Evolutionary conservation across 371 early-diverging fungal species (phyloP).

Genomic region (Lichtheimia ornata): DNA sequence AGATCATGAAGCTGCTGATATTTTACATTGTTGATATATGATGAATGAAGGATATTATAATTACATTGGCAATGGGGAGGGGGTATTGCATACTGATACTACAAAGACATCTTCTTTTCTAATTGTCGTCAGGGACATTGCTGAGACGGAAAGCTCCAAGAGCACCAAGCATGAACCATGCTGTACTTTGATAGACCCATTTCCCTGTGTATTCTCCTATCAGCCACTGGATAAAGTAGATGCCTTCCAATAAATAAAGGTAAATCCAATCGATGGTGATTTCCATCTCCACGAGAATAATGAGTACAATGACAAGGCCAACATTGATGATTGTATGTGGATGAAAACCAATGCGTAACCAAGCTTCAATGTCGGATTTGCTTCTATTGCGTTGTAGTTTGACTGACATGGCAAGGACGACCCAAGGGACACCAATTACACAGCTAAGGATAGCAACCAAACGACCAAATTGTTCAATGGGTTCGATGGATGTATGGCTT

Average conservation of each 20-base stretch:
- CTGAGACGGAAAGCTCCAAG: constrained; percentile 1
- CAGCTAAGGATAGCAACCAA: not conserved
- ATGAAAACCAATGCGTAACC: not conserved
- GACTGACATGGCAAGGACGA: not conserved
- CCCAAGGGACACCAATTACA: not conserved
- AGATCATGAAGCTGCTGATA: too few species aligned
- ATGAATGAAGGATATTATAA: too few species aligned
- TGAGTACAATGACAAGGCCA: not conserved
- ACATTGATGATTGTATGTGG: not conserved
- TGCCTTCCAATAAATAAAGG: not conserved
- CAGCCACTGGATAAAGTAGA: not conserved
- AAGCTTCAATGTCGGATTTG: not conserved
- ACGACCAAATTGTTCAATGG: not conserved
- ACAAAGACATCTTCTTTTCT: too few species aligned
- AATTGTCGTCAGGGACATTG: not conserved
- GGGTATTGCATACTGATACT: too few species aligned
- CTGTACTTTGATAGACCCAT: not conserved
- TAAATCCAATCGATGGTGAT: not conserved
- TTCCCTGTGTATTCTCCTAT: not conserved
- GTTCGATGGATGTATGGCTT: not conserved
- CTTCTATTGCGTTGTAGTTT: not conserved
- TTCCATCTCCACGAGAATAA: not conserved
- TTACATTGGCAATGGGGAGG: too few species aligned
- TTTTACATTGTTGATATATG: too few species aligned
- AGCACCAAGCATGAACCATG: not conserved